Evolutionary conservation across 352 stramenopile species (phyloP).

Genomic region (Pythium inflatum): DNA sequence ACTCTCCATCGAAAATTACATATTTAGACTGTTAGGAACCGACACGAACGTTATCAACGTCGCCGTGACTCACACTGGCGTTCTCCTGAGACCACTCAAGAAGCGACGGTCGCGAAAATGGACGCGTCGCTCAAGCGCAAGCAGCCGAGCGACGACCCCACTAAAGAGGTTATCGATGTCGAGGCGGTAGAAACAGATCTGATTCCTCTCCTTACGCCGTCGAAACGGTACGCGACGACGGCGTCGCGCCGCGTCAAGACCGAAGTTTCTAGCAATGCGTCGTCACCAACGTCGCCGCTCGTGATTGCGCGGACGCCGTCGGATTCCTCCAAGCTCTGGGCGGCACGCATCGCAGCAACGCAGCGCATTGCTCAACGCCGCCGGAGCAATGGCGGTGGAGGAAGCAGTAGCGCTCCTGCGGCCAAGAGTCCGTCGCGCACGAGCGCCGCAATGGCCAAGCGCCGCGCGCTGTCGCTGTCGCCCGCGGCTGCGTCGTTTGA

Average conservation of each 20-base stretch:
- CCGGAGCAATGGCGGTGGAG: too few species aligned
- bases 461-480: slow-evolving; percentile 11
- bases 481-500: slow-evolving; percentile 9
- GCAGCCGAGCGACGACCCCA: background rate
- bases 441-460: background rate
- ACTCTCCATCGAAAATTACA: too few species aligned
- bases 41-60: too few species aligned
- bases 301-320: slow-evolving; percentile 19
- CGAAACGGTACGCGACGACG: slow-evolving; percentile 4
- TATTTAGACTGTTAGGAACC: too few species aligned
- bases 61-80: too few species aligned
- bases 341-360: slow-evolving; percentile 11
- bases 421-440: too few species aligned
- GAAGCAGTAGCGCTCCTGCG: background rate
- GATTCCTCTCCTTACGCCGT: slow-evolving; percentile 3
- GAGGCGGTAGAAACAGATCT: background rate
- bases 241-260: too few species aligned
- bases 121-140: too few species aligned
- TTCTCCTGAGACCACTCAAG: too few species aligned
- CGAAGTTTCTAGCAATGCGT: background rate
- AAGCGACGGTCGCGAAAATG: too few species aligned
- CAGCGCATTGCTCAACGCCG: slow-evolving; percentile 8
- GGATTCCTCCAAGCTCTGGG: slow-evolving; percentile 13
- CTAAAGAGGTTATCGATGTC: background rate
- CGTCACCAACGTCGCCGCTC: slow-evolving; percentile 8